Conservation (phyloP, 768 basidiomycete genomes). For the Lactarius sanguifluus region DNA sequence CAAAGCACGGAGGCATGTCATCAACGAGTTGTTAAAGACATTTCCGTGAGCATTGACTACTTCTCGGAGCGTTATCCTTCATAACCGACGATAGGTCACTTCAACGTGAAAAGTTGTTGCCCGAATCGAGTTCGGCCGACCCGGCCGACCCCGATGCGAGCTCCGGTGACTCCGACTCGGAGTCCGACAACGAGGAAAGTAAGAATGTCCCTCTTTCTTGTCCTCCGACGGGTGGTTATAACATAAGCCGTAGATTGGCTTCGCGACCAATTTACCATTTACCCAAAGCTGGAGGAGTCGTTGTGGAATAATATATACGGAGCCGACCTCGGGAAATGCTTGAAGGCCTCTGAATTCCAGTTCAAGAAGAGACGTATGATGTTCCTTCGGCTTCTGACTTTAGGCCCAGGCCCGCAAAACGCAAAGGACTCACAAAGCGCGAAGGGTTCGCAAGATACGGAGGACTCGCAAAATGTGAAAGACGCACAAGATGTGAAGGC, state of each 20-base stretch:
- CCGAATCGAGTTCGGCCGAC: background rate
- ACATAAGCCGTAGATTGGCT: conserved; percentile 7
- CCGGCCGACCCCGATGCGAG: background rate
- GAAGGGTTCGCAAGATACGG: no score
- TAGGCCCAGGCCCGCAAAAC: background rate
- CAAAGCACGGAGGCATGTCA: conserved; percentile 2
- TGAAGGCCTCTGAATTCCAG: conserved; percentile 1
- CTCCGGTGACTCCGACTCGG: background rate
- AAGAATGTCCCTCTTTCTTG: no score
- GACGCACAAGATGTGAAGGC: no score
- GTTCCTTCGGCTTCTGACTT: background rate
- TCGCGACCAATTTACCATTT: background rate
- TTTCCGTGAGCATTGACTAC: conserved; percentile 9
- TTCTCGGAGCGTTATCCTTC: background rate
- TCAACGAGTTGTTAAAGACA: conserved; percentile 4
- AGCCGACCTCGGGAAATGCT: conserved; percentile 11
- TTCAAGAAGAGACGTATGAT: conserved; percentile 14
- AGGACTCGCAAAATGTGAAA: no score
- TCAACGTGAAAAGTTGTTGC: conserved; percentile 6
- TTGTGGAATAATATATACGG: background rate
- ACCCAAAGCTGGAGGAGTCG: background rate
- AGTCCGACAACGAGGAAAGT: background rate
- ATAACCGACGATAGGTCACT: background rate
- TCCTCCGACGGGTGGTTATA: background rate
- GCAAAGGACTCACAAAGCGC: background rate